These are phyloP conservation scores for Cryptosporidium meleagridis DNA, from an alignment of 169 alveolate species.

Conservation along the genomic window DNA sequence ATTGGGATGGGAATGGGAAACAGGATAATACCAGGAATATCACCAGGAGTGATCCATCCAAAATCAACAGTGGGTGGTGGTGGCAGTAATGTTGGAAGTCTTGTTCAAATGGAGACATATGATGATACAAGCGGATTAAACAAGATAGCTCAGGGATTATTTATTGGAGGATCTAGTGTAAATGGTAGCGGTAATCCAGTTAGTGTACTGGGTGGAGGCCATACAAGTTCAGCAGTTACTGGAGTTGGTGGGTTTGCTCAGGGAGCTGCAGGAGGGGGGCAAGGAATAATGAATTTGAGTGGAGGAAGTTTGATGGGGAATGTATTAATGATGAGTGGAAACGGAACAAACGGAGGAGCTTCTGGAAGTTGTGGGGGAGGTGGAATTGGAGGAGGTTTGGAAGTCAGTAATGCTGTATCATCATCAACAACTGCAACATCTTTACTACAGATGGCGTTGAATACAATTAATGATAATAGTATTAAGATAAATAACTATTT, in stretches of 20 bases:
- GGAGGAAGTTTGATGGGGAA: constrained; percentile 21
- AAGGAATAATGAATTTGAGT: background rate
- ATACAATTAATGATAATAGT: constrained; percentile 56
- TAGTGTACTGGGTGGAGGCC: background rate
- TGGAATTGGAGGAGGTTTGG: background rate
- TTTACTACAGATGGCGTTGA: constrained; percentile 50
- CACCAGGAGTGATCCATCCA: background rate
- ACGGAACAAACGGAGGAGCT: background rate
- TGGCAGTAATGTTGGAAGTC: background rate
- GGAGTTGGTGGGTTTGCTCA: background rate
- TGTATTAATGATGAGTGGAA: constrained; percentile 12
- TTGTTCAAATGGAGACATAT: background rate
- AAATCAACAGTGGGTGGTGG: background rate
- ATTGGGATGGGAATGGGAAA: background rate
- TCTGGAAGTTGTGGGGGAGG: background rate
- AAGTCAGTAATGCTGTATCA: background rate
- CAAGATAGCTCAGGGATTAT: constrained; percentile 27
- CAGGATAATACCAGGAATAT: background rate
- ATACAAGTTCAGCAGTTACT: background rate
- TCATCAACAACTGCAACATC: constrained; percentile 32
- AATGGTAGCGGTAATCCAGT: background rate
- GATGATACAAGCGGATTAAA: background rate
- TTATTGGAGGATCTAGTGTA: background rate
- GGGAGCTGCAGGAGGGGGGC: background rate
- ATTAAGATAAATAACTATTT: constrained; percentile 22